Evolutionary conservation across 2,329 filamentous ascomycete species (phyloP), one percentile per base, ranked within the genome.

Genomic region (Nothophoma quercina): DNA sequence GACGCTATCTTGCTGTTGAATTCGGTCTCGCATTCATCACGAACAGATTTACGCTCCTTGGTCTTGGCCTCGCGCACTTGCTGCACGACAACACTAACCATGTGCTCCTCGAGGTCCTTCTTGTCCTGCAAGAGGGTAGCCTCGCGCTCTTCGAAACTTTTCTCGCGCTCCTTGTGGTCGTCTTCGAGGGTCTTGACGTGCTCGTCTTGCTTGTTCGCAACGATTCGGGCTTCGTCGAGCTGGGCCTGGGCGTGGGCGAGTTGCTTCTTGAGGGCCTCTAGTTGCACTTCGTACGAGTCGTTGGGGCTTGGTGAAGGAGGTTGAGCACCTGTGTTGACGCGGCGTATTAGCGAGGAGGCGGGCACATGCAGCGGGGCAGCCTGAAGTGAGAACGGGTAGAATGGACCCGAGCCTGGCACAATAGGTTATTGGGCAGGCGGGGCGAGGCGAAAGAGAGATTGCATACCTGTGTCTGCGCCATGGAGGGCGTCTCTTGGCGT

Each of bases 1-100:
- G 56, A 29, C 1, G 52, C 62, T 36, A 73, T 55, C 60, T 72
- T 71, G 8, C 57, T 54, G 21, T 62, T 53, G 54, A 72, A 72
- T 48, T 74, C 69, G 33, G 57, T 43, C 56, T 74, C 67, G 47
- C 64, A 71, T 56, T 73, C 67, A 7, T 71, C 70, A 39, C 61
- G 66, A n/a, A 75, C 72, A 18, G 63, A 62, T 41, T 61, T 67
- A 18, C 72, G 58, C 60, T 75, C 73, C 56, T 72, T 70, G 33
- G 66, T 65, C 52, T 72, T 74, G 18, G 73, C 73, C 43, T 76
- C 72, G 38, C 69, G 71, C 13, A 76, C 71, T 51, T 75, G 73
- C 57, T 76, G 72, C 33, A 76, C 72, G 28, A 76, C 72, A 15
- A 75, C 71, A 30, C 69, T 73, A 36, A 76, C 73, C 72, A 76